Base-by-base conservation (phyloP, 495 filamentous ascomycete species). In the Coniosporium apollinis region DNA sequence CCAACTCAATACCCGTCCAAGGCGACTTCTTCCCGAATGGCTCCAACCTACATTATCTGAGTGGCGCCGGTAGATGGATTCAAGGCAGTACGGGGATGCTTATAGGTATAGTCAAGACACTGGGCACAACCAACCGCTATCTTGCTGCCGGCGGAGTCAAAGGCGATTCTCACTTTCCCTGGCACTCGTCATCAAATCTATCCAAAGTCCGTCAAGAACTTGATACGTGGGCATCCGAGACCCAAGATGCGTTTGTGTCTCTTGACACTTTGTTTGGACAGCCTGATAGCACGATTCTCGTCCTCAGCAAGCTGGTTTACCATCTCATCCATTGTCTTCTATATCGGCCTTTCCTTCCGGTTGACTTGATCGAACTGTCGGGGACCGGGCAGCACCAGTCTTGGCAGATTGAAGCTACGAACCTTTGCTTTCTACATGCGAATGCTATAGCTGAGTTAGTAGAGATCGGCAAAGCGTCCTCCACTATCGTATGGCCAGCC, bases 371-470 rank as follows among this genome's bases (percentile, higher is more conserved):
- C 15, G 81, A 87, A 44, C 63, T 87, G 5, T 67, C 78, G 22
- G 79, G 78, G 14, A 74, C 71, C 0, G 78, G 80, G 0, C 82
- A 87, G 47, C 80, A 91, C 43, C 81, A 86, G 49, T 83, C 79
- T 22, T 91, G 82, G 82, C 82, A 87, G 52, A 86, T 86, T 34
- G 80, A 84, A 46, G 78, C 81, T 0, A 86, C 81, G 1, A 83
- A 85, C 39, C 66, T 85, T 34, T 87, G 82, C 52, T 86, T 91
- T 52, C 64, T 80, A 11, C 82, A 91, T 44, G 79, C 82, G 6
- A 91, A 87, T 52, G 80, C 81, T 1, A 83, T 91, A 33, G 74
- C 78, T 4, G 82, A 87, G 43, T 61, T 91, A 1, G 79, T 86
- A 14, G 78, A 84, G 49, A 67, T 86, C 15, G 80, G 77, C 1